Evolutionary conservation across 768 basidiomycete species (phyloP).

Genomic region (Fistulinella prunicolor): DNA sequence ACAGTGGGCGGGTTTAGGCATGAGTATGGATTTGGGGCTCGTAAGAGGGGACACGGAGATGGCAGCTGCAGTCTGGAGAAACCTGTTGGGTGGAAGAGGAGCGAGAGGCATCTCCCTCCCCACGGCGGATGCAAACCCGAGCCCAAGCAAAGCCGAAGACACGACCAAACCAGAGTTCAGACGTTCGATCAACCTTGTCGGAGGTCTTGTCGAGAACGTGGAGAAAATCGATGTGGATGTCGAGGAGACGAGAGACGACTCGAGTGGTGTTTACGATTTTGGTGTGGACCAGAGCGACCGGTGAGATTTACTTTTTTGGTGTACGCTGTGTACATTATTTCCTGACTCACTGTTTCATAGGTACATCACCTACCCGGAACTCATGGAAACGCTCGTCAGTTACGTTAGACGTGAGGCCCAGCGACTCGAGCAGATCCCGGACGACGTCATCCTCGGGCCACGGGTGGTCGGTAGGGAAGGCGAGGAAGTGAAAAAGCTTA

Average conservation of each 20-base stretch:
- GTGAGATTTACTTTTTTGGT: conserved; percentile 12
- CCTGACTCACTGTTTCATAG: conserved; percentile 38
- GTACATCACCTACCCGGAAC: conserved; percentile 71
- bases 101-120: conserved; percentile 60
- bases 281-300: conserved; percentile 44
- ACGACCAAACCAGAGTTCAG: conserved; percentile 38
- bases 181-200: conserved; percentile 67
- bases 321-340: neutral
- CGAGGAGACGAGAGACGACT: conserved; percentile 62
- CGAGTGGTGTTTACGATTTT: conserved; percentile 73
- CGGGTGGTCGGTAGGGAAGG: conserved; percentile 32
- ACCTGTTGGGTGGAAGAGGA: conserved; percentile 82
- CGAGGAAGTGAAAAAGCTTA: conserved; percentile 29
- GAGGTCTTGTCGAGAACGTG: conserved; percentile 60
- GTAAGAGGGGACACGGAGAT: conserved; percentile 76
- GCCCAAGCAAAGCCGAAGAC: conserved; percentile 9
- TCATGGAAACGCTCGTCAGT: conserved; percentile 65
- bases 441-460: conserved; percentile 37
- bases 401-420: conserved; percentile 73
- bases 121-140: neutral
- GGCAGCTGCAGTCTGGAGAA: conserved; percentile 88
- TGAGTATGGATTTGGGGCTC: conserved; percentile 77
- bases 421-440: conserved; percentile 57
- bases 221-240: conserved; percentile 54
- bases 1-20: conserved; percentile 82